Percentiles rank a stretch among this genome's conserved stretches.
These are phyloP conservation scores for Chlorokybus atmophyticus DNA, from an alignment of 139 green algal genomes.

Conservation along the genomic window DNA sequence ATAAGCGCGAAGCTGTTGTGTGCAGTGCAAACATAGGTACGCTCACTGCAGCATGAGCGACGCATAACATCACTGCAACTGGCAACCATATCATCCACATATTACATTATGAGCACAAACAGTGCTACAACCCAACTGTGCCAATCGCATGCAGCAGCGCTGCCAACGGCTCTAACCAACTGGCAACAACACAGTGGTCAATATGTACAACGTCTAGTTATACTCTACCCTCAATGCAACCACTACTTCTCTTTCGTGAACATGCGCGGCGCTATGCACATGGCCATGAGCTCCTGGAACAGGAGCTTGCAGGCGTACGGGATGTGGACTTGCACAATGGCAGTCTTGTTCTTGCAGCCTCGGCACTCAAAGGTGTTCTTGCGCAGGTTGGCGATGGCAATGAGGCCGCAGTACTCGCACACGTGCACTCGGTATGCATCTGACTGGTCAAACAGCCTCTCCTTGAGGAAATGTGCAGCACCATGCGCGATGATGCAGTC, in stretches of 20 bases:
- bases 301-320: conserved; percentile 51
- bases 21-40: too few relatives aligned
- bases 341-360: conserved; percentile 40
- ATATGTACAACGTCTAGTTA: too few relatives aligned
- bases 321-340: conserved; percentile 36
- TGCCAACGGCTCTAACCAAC: too few relatives aligned
- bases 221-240: too few relatives aligned
- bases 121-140: too few relatives aligned
- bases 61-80: too few relatives aligned
- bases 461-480: conserved; percentile 38
- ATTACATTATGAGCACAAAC: too few relatives aligned
- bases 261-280: conserved; percentile 41
- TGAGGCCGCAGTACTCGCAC: conserved; percentile 39
- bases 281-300: conserved; percentile 50
- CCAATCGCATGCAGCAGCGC: too few relatives aligned
- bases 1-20: too few relatives aligned
- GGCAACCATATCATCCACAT: too few relatives aligned
- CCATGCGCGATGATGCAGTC: conserved; percentile 68
- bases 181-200: too few relatives aligned
- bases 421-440: conserved; percentile 45
- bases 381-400: conserved; percentile 42
- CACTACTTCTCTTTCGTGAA: conserved; percentile 16
- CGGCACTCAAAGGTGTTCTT: conserved; percentile 41
- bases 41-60: too few relatives aligned
- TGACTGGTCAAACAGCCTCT: conserved; percentile 44